Percentiles rank a stretch among this genome's conserved stretches.
phyloP scores from a whole-genome alignment of 768 basidiomycete genomes.

The Clavaria fumosa region DNA sequence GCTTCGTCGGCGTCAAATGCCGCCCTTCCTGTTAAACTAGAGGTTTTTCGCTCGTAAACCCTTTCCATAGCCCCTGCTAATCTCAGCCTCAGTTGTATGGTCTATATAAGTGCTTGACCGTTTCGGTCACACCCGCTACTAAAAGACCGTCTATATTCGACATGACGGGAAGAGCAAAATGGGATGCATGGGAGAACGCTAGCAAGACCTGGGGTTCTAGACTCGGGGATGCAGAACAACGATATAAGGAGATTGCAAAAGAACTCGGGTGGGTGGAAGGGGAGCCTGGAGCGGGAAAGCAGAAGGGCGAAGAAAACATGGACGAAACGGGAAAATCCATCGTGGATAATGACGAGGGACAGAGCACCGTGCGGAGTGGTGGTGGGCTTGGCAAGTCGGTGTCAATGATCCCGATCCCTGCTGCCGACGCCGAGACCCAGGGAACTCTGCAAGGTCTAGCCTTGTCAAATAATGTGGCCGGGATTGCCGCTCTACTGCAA shows the following conservation, averaged over 20 bases:
- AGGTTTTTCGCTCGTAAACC: conserved; percentile 32
- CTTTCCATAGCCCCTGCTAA: conserved; percentile 25
- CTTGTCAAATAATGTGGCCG: conserved; percentile 35
- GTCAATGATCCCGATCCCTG: no score
- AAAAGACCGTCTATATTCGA: conserved; percentile 66
- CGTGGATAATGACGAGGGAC: conserved; percentile 35
- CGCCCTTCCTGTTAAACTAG: conserved; percentile 52
- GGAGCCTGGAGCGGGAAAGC: conserved; percentile 6
- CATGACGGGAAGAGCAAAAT: conserved; percentile 66
- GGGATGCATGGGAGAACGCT: conserved; percentile 63
- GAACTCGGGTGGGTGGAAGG: conserved; percentile 51
- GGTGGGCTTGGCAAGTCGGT: conserved; percentile 46
- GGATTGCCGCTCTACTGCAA: conserved; percentile 29
- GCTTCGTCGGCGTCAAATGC: conserved; percentile 37
- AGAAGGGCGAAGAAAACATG: not conserved
- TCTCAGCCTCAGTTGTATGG: conserved; percentile 55
- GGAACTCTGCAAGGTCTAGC: conserved; percentile 47
- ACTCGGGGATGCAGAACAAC: conserved; percentile 35
- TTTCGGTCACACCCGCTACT: conserved; percentile 34
- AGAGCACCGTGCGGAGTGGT: conserved; percentile 16
- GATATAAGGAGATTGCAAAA: conserved; percentile 56
- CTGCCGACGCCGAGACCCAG: no score
- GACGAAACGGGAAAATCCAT: no score
- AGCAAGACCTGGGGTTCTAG: conserved; percentile 30
- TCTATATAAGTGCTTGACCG: conserved; percentile 63